Base-by-base conservation (phyloP, 805 yeast species). In the Saccharomycopsis sp. region DNA sequence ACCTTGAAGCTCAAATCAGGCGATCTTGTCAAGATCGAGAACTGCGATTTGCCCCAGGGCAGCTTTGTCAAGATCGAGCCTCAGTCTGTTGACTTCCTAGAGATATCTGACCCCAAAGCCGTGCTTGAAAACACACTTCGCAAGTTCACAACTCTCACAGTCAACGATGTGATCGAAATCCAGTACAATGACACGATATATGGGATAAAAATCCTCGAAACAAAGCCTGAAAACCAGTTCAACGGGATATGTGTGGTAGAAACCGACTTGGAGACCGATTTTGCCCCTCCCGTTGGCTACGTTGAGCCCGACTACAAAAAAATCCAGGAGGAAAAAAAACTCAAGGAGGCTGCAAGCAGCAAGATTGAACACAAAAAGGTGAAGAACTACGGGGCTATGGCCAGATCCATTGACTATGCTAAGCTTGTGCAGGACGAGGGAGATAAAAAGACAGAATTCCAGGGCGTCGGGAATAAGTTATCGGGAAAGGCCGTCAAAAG, bases 261-360 rank as follows among this genome's bases (percentile, higher is more conserved):
- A 69, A 94, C 99, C 0, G 99, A 94, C 73, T 77, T 94, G 61
- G 96, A 89, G 59, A 96, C 97, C 0, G 99, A 94, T 68, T 94
- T 94, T 75, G 98, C 97, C 1, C 97, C 99, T 1, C 99, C 99
- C 0, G 97, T 92, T 3, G 99, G 99, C 0, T 94, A 94, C 68
- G 97, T 89, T 18, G 98, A 92, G 68, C 97, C 97, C 1, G 91
- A 88, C 62, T 81, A 81, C 61, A 71, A 75, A 55, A 67, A 71
- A 4, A 47, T 68, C 56, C 66, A 66, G 40, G 62, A 61, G 24
- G 64, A 69, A 55, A 54, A 75, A 75, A 2, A 69, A 64, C 53
- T 76, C 70, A 29, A 72, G 63, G 64, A 69, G 70, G 57, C 66
- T 75, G 24, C 15, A 15, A 23, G 4, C n/a, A 52, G 9, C 51